Evolutionary conservation across 768 basidiomycete species (phyloP).

Genomic region (Lyophyllum atratum): DNA sequence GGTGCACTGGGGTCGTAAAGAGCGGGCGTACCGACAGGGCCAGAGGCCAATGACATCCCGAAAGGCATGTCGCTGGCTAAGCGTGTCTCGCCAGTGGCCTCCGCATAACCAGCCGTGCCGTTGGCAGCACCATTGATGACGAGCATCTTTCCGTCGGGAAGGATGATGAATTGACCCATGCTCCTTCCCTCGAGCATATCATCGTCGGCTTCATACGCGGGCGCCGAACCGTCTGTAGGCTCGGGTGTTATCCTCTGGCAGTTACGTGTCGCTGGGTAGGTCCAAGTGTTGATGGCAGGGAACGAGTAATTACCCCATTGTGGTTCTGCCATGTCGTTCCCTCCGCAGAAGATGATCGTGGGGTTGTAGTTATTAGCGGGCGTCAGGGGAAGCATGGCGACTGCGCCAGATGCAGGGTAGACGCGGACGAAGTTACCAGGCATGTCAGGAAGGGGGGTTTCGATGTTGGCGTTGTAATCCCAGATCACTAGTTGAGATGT

Average conservation of each 20-base stretch:
- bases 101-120: conserved; percentile 88
- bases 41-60: conserved; percentile 75
- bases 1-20: conserved; percentile 81
- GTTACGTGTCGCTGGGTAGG: conserved; percentile 65
- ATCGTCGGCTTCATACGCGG: conserved; percentile 72
- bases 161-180: conserved; percentile 91
- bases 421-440: conserved; percentile 74
- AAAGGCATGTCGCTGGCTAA: conserved; percentile 60
- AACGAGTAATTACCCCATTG: conserved; percentile 77
- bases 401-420: conserved; percentile 88
- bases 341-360: conserved; percentile 90
- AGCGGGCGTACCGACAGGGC: conserved; percentile 76
- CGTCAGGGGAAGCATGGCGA: conserved; percentile 89
- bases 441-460: conserved; percentile 71
- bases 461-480: conserved; percentile 58
- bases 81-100: conserved; percentile 49
- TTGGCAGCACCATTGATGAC: conserved; percentile 82
- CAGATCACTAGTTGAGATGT: conserved; percentile 36
- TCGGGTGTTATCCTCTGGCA: conserved; percentile 89
- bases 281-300: conserved; percentile 75
- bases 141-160: conserved; percentile 78
- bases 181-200: conserved; percentile 73
- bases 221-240: conserved; percentile 63
- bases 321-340: conserved; percentile 71
- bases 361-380: conserved; percentile 86